phyloP scores from a whole-genome alignment of 805 yeast species.

The Lipomyces yamadae region DNA sequence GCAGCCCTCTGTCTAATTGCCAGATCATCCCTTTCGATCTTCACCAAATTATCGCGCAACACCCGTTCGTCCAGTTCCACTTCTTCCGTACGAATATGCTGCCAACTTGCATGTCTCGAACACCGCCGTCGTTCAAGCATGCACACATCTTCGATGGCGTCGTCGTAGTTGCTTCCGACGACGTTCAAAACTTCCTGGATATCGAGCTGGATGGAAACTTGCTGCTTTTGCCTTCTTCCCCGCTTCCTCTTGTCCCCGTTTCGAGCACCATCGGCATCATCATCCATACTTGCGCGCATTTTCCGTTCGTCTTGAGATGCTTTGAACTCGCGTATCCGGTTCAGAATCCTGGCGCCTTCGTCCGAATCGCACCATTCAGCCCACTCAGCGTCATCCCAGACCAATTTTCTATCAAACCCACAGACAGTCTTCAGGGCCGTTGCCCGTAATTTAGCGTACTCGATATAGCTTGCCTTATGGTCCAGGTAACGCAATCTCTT shows the following conservation, averaged over 20 bases:
- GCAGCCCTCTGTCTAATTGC: constrained; percentile 21
- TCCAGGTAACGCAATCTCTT: constrained; percentile 37
- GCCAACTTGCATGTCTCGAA: constrained; percentile 37
- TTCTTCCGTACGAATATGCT: constrained; percentile 34
- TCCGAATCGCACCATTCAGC: constrained; percentile 29
- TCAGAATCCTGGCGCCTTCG: constrained; percentile 25
- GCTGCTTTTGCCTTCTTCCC: constrained; percentile 10
- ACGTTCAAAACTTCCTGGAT: constrained; percentile 18
- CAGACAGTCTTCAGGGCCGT: constrained; percentile 40
- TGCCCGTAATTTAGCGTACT: constrained; percentile 38
- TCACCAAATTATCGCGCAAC: constrained; percentile 12
- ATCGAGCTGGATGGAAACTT: constrained; percentile 17
- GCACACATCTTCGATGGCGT: constrained; percentile 31
- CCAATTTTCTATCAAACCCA: constrained; percentile 41
- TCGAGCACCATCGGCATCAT: background rate
- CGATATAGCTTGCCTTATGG: constrained; percentile 28
- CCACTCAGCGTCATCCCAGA: constrained; percentile 41
- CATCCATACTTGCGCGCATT: background rate
- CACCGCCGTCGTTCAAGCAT: constrained; percentile 37
- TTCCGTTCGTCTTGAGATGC: constrained; percentile 13
- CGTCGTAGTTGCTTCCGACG: constrained; percentile 2
- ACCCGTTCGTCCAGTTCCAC: constrained; percentile 33
- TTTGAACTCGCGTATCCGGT: constrained; percentile 16
- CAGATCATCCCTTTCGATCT: constrained; percentile 18
- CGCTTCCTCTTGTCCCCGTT: constrained; percentile 1